phyloP scores from a whole-genome alignment of 2,329 filamentous ascomycete species.

The Sclerotiophoma versabilis region DNA sequence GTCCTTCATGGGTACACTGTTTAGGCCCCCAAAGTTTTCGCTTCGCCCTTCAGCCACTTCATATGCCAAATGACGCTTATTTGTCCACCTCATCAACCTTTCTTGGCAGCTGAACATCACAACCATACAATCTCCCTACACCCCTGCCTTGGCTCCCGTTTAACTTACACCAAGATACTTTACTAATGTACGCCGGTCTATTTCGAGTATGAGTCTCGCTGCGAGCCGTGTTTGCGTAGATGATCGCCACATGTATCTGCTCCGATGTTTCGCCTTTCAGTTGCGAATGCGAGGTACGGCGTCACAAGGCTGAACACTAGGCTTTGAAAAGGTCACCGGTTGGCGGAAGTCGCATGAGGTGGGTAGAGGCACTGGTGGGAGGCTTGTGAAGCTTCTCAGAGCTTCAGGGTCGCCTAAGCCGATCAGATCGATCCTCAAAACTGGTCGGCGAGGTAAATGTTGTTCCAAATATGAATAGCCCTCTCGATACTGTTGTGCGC shows the following conservation, averaged over 20 bases:
- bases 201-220: background rate
- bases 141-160: background rate
- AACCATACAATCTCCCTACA: background rate
- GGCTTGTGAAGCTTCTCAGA: background rate
- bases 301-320: background rate
- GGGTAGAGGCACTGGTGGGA: background rate
- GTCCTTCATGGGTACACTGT: background rate
- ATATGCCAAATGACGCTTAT: background rate
- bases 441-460: background rate
- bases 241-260: conserved; percentile 1
- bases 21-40: conserved; percentile 2
- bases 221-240: background rate
- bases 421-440: background rate
- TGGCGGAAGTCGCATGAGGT: background rate
- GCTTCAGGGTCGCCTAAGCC: background rate
- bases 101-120: conserved; percentile 10
- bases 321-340: background rate
- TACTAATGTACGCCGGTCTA: background rate
- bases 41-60: conserved; percentile 12
- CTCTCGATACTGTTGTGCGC: background rate
- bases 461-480: background rate
- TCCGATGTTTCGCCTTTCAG: conserved; percentile 6
- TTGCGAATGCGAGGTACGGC: conserved; percentile 6
- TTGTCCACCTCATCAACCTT: background rate
- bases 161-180: background rate